These are phyloP conservation scores for Porcisia deanei DNA, from an alignment of 208 protist genomes.

Conservation along the genomic window DNA sequence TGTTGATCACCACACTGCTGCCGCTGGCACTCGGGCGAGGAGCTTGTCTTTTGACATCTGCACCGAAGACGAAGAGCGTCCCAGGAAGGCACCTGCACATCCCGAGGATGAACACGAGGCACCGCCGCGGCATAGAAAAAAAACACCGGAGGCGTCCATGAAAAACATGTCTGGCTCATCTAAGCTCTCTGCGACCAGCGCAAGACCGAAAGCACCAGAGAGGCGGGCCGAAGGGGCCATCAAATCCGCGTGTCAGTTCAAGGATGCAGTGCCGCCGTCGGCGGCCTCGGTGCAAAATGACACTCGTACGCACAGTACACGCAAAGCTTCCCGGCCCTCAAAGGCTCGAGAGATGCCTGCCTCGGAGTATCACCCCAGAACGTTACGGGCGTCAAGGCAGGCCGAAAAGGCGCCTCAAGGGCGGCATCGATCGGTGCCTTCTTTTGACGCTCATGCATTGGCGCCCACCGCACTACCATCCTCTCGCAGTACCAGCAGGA, in stretches of 20 bases:
- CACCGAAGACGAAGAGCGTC: conserved; percentile 12
- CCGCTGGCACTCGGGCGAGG: not conserved
- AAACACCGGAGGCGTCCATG: not conserved
- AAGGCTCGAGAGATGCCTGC: not conserved
- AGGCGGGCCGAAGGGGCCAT: not conserved
- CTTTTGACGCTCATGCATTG: not conserved
- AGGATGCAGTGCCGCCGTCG: not conserved
- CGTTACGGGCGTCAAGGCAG: not conserved
- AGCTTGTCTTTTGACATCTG: conserved; percentile 16
- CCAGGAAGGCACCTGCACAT: not conserved
- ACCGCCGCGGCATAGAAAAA: not conserved
- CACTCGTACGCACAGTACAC: not conserved
- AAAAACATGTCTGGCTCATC: not conserved
- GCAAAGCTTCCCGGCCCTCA: not conserved
- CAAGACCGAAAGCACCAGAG: no score
- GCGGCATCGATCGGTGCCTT: not conserved
- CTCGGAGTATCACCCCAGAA: not conserved
- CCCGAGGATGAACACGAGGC: not conserved
- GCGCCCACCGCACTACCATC: not conserved
- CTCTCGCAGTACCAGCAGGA: not conserved
- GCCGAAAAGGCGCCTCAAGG: not conserved
- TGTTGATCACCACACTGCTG: conserved; percentile 7
- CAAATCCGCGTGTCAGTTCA: not conserved
- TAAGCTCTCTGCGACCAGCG: not conserved
- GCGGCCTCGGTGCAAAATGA: no score